These are phyloP conservation scores for Neopestalotiopsis sp. DNA, from an alignment of 2,329 filamentous ascomycete species.

Conservation along the genomic window DNA sequence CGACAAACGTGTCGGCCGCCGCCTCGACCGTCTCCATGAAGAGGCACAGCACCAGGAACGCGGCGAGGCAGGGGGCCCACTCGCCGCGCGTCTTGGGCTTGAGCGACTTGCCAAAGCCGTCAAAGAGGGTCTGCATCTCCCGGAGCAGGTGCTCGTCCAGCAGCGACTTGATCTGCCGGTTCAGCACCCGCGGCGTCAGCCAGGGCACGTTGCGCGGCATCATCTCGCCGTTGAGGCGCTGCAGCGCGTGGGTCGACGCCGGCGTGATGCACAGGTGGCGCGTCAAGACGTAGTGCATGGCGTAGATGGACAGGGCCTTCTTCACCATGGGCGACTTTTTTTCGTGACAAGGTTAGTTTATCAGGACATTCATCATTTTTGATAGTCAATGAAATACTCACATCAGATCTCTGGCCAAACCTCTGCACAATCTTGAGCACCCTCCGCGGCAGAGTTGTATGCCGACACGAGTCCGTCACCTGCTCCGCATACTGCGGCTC, in stretches of 20 bases:
- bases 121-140: constrained; percentile 57
- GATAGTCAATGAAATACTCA: constrained; percentile 31
- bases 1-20: constrained; percentile 56
- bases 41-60: constrained; percentile 61
- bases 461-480: constrained; percentile 51
- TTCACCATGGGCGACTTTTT: constrained; percentile 53
- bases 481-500: constrained; percentile 56
- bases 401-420: constrained; percentile 51
- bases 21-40: constrained; percentile 64
- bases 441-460: constrained; percentile 50
- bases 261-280: constrained; percentile 58
- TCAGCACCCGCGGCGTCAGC: constrained; percentile 59
- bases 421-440: constrained; percentile 53
- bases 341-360: background rate
- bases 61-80: constrained; percentile 62
- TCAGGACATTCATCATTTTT: background rate
- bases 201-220: constrained; percentile 49
- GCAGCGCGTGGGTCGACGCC: constrained; percentile 46
- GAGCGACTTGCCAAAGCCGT: constrained; percentile 56
- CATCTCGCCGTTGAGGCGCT: constrained; percentile 40
- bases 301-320: constrained; percentile 58
- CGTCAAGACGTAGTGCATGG: constrained; percentile 62
- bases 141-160: constrained; percentile 58
- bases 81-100: constrained; percentile 58
- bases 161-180: constrained; percentile 61